Evolutionary conservation across 805 yeast genomes (phyloP).

Genomic region (Wickerhamiella sorbophila): DNA sequence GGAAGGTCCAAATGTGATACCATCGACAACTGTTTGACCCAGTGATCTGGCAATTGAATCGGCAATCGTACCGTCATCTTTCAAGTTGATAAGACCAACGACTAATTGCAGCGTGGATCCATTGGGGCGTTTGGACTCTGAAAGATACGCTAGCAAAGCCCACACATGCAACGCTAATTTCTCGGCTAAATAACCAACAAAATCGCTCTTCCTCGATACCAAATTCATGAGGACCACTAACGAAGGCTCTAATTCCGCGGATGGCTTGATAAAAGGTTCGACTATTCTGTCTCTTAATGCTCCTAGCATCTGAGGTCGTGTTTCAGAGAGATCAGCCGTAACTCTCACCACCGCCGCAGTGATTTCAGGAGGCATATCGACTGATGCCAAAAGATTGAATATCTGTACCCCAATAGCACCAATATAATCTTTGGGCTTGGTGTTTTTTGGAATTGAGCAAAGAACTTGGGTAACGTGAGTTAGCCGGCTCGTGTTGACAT

Average conservation of each 20-base stretch:
- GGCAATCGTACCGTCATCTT: slow-evolving; percentile 1
- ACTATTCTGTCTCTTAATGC: slow-evolving; percentile 10
- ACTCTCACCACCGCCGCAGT: slow-evolving; percentile 6
- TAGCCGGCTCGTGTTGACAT: slow-evolving; percentile 48
- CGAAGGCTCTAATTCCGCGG: slow-evolving; percentile 3
- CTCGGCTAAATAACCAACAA: slow-evolving; percentile 5
- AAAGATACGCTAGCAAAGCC: slow-evolving; percentile 14
- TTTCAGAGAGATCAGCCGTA: slow-evolving; percentile 1
- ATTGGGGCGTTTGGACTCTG: slow-evolving; percentile 12
- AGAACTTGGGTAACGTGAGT: slow-evolving; percentile 54
- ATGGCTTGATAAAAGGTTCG: slow-evolving; percentile 7
- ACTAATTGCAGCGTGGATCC: slow-evolving; percentile 8
- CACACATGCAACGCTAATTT: slow-evolving; percentile 13
- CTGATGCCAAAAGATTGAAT: slow-evolving; percentile 37
- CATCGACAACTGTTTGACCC: slow-evolving; percentile 31
- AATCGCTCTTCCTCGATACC: slow-evolving; percentile 1
- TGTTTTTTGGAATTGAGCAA: slow-evolving; percentile 42
- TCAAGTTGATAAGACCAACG: slow-evolving; percentile 4
- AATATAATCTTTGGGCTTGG: slow-evolving; percentile 36
- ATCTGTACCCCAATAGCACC: slow-evolving; percentile 48
- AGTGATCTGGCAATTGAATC: slow-evolving; percentile 25
- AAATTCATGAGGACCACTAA: slow-evolving; percentile 11
- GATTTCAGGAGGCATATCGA: slow-evolving; percentile 30
- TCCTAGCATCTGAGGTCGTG: slow-evolving; percentile 11
- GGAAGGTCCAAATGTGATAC: neutral